A percentile compares a stretch with the other conserved stretches of the same genome.
Evolutionary conservation across 2,329 filamentous ascomycete genomes (phyloP).

Genomic region (Alternaria sp.): DNA sequence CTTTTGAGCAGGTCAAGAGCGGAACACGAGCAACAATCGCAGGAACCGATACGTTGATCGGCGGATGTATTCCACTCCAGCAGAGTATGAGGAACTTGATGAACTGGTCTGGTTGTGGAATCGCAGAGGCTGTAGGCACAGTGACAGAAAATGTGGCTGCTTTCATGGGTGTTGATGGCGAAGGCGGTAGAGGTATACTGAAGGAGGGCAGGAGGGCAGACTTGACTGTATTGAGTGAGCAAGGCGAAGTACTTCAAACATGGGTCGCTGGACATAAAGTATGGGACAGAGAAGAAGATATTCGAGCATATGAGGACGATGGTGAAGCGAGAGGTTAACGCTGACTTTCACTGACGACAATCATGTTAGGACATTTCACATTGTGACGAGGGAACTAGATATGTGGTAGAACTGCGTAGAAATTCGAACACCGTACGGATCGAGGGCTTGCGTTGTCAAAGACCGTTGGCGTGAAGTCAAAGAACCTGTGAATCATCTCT

Average conservation of each 20-base stretch:
- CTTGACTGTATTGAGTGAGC: conserved; percentile 58
- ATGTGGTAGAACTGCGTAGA: not conserved
- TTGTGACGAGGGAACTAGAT: not conserved
- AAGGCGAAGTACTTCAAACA: conserved; percentile 60
- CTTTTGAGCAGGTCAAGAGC: conserved; percentile 58
- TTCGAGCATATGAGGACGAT: conserved; percentile 37
- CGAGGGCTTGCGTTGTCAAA: not conserved
- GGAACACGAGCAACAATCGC: conserved; percentile 61
- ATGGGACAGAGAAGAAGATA: conserved; percentile 52
- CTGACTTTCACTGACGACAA: not conserved
- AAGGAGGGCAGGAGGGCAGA: conserved; percentile 58
- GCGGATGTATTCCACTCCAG: conserved; percentile 61
- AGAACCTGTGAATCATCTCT: not conserved
- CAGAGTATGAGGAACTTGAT: conserved; percentile 61
- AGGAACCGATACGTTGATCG: conserved; percentile 63
- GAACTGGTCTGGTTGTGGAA: conserved; percentile 56
- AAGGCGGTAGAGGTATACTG: conserved; percentile 54
- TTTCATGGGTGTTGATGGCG: conserved; percentile 58
- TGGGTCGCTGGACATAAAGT: conserved; percentile 60
- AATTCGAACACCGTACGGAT: not conserved
- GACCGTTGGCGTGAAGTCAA: not conserved
- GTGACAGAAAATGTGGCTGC: conserved; percentile 61
- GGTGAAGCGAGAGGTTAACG: conserved; percentile 34
- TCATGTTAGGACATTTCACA: not conserved
- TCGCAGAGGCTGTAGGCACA: conserved; percentile 59